Conservation (phyloP, 2,329 filamentous ascomycete genomes). For the Septoria petroselini region DNA sequence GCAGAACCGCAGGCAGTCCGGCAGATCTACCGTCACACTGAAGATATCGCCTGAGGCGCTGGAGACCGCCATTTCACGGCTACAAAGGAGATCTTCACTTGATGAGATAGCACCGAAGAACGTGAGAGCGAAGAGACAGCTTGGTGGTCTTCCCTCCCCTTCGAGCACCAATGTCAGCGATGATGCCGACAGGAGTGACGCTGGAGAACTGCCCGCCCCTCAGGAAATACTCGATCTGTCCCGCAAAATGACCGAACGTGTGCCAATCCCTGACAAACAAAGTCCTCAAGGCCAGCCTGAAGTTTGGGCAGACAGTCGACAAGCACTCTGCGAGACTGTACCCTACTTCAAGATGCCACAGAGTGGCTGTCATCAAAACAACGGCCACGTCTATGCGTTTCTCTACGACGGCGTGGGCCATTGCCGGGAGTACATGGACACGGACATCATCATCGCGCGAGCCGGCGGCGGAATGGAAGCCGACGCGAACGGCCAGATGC, state of each 20-base stretch:
- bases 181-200: not conserved
- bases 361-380: constrained; percentile 54
- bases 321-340: constrained; percentile 62
- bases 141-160: not conserved
- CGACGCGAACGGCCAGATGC: constrained; percentile 48
- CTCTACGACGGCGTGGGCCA: constrained; percentile 57
- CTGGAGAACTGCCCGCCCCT: not conserved
- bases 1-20: too few species aligned
- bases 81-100: not conserved
- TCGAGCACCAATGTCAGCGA: not conserved
- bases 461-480: constrained; percentile 55
- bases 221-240: constrained; percentile 24
- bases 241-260: constrained; percentile 27
- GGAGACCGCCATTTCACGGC: not conserved
- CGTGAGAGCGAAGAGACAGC: not conserved
- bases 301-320: constrained; percentile 58
- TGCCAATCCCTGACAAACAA: constrained; percentile 34
- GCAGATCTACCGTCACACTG: not conserved
- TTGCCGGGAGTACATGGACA: constrained; percentile 56
- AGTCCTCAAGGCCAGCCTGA: constrained; percentile 42
- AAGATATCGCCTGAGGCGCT: not conserved
- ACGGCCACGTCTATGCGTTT: constrained; percentile 54
- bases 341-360: constrained; percentile 62
- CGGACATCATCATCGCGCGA: constrained; percentile 62
- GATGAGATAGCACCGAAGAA: too few species aligned